Evolutionary conservation across 306 rosid genomes (phyloP).

Genomic region (Citrullus mucosospermus): DNA sequence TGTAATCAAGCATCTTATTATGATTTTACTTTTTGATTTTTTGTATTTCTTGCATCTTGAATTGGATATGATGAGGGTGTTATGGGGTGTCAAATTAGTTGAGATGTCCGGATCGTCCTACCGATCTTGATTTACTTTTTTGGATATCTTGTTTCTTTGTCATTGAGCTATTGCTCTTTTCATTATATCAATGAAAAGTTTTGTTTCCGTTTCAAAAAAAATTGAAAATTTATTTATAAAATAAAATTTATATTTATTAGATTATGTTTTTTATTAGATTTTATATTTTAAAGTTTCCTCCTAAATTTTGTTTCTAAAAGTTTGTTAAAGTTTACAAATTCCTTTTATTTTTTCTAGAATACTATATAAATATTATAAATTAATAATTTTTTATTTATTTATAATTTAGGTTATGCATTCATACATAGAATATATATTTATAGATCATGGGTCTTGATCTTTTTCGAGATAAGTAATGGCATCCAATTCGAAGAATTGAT

Average conservation of each 20-base stretch:
- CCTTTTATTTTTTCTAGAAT: neutral
- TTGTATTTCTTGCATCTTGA: no score
- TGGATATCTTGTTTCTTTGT: no score
- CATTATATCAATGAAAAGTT: no score
- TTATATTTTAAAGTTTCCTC: neutral
- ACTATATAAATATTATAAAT: neutral
- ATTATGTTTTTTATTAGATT: neutral
- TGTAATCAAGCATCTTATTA: no score
- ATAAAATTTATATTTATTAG: neutral
- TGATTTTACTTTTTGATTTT: no score
- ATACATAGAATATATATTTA: neutral
- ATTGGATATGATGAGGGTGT: no score
- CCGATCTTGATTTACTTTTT: no score
- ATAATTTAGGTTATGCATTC: neutral
- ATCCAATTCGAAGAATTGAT: neutral
- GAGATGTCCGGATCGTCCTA: no score
- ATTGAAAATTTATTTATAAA: neutral
- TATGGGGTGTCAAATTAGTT: no score
- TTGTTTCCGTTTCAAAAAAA: no score
- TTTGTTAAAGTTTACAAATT: neutral
- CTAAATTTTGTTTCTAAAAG: neutral
- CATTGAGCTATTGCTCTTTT: no score
- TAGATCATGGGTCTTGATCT: neutral
- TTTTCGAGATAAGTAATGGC: neutral
- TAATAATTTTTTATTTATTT: neutral